Conservation (phyloP, 306 rosid species). For the Vigna mungo region DNA sequence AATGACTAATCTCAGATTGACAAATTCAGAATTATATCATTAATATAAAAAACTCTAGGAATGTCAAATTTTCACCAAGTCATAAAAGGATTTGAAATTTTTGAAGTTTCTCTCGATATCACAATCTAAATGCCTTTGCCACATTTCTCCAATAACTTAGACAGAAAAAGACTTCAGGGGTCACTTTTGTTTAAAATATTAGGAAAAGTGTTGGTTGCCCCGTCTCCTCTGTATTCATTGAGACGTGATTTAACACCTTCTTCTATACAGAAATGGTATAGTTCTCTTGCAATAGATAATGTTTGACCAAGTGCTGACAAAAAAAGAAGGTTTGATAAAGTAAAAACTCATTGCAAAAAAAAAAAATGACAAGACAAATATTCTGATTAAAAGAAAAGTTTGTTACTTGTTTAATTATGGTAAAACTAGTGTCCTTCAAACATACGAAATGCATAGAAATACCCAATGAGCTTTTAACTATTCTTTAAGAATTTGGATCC, state of each 20-base stretch:
- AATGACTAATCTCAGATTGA: slow-evolving; percentile 6
- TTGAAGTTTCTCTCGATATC: background rate
- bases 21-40: background rate
- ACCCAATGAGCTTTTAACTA: background rate
- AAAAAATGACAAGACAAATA: background rate
- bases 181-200: background rate
- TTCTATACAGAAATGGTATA: background rate
- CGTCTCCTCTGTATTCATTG: too few species aligned
- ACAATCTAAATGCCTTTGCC: slow-evolving; percentile 29
- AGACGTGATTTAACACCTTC: too few species aligned
- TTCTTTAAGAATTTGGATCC: slow-evolving; percentile 13
- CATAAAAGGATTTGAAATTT: background rate
- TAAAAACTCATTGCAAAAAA: background rate
- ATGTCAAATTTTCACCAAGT: background rate
- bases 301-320: too few species aligned
- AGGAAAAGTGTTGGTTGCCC: background rate
- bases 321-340: background rate
- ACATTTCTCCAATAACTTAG: background rate
- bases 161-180: background rate
- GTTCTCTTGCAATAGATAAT: background rate
- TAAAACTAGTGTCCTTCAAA: background rate
- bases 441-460: background rate
- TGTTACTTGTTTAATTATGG: background rate
- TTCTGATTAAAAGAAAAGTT: background rate
- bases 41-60: background rate